These are phyloP conservation scores for Aspergillus fructus DNA, from an alignment of 2,329 filamentous ascomycete genomes.

Conservation along the genomic window DNA sequence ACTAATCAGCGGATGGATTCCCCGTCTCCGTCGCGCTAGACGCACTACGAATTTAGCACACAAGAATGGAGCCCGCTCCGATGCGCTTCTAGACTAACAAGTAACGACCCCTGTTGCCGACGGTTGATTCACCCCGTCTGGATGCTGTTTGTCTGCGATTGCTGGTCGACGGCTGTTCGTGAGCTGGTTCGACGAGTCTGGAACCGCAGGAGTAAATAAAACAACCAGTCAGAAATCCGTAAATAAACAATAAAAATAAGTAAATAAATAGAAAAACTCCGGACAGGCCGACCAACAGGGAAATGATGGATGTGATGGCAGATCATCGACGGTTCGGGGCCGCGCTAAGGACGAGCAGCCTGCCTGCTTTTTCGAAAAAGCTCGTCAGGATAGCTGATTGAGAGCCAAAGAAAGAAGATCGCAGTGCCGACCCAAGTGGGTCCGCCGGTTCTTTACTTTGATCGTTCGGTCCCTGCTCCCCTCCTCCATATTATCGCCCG, in stretches of 20 bases:
- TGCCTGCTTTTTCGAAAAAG: neutral
- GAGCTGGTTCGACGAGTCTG: too few species aligned
- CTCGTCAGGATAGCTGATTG: neutral
- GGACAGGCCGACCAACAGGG: neutral
- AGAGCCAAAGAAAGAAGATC: too few species aligned
- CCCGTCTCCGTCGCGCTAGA: neutral
- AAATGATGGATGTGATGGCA: conserved; percentile 14
- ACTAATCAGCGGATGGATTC: neutral
- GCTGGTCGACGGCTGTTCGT: too few species aligned
- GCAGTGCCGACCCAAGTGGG: too few species aligned
- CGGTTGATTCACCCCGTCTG: too few species aligned
- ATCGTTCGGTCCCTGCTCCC: conserved; percentile 6
- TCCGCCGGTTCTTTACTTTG: neutral
- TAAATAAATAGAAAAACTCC: neutral
- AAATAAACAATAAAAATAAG: neutral
- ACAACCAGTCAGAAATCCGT: too few species aligned
- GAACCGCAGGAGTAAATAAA: too few species aligned
- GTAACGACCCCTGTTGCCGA: conserved; percentile 15
- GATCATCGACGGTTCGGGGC: conserved; percentile 17
- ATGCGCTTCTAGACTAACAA: conserved; percentile 2
- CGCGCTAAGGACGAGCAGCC: conserved; percentile 14
- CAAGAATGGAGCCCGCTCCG: neutral
- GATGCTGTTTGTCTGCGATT: too few species aligned
- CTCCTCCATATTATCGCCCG: conserved; percentile 10
- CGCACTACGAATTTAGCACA: neutral